Conservation (phyloP, 257 asterid species). For the Oldenlandia corymbosa region DNA sequence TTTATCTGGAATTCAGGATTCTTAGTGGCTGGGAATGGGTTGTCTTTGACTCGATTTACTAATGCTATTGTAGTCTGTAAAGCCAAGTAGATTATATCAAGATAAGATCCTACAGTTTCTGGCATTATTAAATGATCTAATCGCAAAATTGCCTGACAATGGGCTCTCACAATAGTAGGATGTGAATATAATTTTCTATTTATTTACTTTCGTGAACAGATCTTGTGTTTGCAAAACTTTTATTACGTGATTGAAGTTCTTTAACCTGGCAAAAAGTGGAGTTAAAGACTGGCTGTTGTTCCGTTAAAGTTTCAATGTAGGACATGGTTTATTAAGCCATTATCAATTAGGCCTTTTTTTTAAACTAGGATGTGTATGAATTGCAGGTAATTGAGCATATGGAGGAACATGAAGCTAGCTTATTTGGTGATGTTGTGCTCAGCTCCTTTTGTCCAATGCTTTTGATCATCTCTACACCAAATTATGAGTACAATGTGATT, state of each 20-base stretch:
- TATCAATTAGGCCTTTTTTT: too few relatives aligned
- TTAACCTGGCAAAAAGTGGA: not conserved
- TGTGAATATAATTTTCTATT: not conserved
- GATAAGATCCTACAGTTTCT: not conserved
- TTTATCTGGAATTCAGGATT: not conserved
- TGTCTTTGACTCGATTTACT: not conserved
- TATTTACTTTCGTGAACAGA: too few relatives aligned
- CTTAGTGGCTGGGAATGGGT: not conserved
- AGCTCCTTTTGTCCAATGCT: constrained; percentile 59
- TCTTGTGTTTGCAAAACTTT: too few relatives aligned
- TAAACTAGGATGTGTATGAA: constrained; percentile 13
- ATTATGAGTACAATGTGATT: constrained; percentile 81
- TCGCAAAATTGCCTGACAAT: not conserved
- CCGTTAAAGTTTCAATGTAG: not conserved
- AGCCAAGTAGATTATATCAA: not conserved
- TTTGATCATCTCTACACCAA: constrained; percentile 87
- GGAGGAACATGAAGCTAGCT: constrained; percentile 83
- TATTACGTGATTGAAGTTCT: not conserved
- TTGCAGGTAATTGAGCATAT: constrained; percentile 86
- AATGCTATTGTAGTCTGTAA: not conserved
- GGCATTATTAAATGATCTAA: not conserved
- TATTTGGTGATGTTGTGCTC: constrained; percentile 72
- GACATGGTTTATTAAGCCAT: not conserved
- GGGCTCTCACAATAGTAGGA: not conserved
- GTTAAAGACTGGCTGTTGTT: not conserved